These are phyloP conservation scores for Dendrobium chrysotoxum DNA, from an alignment of 106 monocot genomes.

Conservation along the genomic window DNA sequence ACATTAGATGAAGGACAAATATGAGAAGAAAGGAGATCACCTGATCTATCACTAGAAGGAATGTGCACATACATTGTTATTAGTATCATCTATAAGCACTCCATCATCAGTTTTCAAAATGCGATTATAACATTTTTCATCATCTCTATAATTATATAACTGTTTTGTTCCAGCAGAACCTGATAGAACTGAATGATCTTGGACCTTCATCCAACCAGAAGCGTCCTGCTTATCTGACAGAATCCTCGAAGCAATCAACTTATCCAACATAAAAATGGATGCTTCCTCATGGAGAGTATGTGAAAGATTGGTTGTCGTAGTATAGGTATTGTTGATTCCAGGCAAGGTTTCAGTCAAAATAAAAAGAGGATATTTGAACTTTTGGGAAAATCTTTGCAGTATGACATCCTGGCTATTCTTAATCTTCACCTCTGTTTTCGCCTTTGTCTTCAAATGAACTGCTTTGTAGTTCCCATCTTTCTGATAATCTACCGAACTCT, in stretches of 20 bases:
- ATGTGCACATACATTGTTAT: conserved; percentile 8
- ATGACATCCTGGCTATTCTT: background rate
- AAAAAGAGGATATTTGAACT: conserved; percentile 37
- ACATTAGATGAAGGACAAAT: background rate
- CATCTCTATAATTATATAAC: conserved; percentile 26
- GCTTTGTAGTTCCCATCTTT: conserved; percentile 37
- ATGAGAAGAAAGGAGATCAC: background rate
- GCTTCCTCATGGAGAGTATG: conserved; percentile 32
- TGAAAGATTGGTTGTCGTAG: conserved; percentile 34
- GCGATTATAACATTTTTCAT: conserved; percentile 18
- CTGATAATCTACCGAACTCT: conserved; percentile 23
- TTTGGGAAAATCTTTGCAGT: conserved; percentile 6
- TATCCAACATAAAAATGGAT: conserved; percentile 3
- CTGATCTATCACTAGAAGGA: background rate
- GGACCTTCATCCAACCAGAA: conserved; percentile 50
- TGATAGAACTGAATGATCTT: conserved; percentile 50
- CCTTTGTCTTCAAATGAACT: conserved; percentile 34
- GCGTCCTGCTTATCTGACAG: conserved; percentile 36
- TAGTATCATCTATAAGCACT: conserved; percentile 27
- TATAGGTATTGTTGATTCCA: conserved; percentile 31
- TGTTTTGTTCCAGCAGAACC: conserved; percentile 37
- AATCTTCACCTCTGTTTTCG: conserved; percentile 14
- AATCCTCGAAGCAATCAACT: conserved; percentile 2
- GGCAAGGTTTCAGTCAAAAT: conserved; percentile 21
- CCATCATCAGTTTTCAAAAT: conserved; percentile 38